These are phyloP conservation scores for Phialophora expanda DNA, from an alignment of 2,329 filamentous ascomycete species.

Conservation along the genomic window DNA sequence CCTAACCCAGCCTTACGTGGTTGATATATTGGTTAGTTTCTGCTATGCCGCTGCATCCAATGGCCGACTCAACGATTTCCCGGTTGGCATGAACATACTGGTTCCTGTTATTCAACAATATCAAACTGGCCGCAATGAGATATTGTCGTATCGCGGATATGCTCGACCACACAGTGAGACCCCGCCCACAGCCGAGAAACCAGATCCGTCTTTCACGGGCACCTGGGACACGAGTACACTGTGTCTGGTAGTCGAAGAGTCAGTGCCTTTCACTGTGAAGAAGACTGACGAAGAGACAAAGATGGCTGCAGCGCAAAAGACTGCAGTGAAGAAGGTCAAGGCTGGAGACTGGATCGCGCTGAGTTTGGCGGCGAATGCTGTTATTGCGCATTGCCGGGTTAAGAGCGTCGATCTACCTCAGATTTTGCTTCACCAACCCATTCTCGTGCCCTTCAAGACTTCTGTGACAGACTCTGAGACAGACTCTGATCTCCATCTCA, in stretches of 20 bases:
- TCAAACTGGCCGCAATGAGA: not conserved
- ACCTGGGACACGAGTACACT: constrained; percentile 4
- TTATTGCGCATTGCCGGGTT: constrained; percentile 26
- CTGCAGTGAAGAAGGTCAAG: constrained; percentile 11
- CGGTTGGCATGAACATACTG: constrained; percentile 61
- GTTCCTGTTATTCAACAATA: constrained; percentile 53
- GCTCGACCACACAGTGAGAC: not conserved
- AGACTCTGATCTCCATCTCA: not conserved
- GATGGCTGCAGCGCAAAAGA: not conserved
- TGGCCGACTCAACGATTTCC: constrained; percentile 57
- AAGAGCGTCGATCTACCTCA: constrained; percentile 21
- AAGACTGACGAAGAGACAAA: not conserved
- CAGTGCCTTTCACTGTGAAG: not conserved
- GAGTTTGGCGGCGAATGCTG: not conserved
- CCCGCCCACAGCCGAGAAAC: not conserved
- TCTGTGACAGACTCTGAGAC: not conserved
- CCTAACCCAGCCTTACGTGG: constrained; percentile 75
- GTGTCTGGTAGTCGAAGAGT: not conserved
- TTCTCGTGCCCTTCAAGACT: constrained; percentile 1
- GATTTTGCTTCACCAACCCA: constrained; percentile 22
- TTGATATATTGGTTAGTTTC: constrained; percentile 83
- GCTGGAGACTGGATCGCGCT: constrained; percentile 35
- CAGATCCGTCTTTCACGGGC: constrained; percentile 7
- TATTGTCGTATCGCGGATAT: not conserved
- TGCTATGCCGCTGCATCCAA: constrained; percentile 67